Conservation (phyloP, 192 early-diverging fungal genomes). For the Coemansia sp. region DNA sequence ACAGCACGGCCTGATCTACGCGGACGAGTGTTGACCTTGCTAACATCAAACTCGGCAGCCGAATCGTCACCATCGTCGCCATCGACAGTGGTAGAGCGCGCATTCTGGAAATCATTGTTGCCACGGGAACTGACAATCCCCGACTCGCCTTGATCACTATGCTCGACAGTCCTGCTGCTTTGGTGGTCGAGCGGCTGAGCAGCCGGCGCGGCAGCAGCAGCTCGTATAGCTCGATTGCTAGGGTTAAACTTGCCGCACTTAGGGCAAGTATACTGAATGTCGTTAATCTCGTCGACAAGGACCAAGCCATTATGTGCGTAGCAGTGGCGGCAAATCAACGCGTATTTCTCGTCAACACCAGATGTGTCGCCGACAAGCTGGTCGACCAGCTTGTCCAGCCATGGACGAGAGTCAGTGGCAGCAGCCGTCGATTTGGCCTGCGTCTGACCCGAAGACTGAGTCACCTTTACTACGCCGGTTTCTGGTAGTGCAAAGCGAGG, state of each 20-base stretch:
- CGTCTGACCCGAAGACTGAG: conserved; percentile 19
- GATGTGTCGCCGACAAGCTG: conserved; percentile 88
- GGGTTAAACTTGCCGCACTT: conserved; percentile 59
- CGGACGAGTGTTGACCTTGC: background rate
- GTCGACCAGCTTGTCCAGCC: conserved; percentile 94
- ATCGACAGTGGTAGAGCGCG: background rate
- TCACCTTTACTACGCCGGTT: conserved; percentile 34
- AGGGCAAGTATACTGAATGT: conserved; percentile 62
- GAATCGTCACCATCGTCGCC: background rate
- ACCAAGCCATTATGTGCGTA: conserved; percentile 93
- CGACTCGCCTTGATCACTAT: background rate
- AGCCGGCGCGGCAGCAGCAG: conserved; percentile 11
- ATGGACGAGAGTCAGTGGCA: conserved; percentile 48
- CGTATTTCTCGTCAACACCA: conserved; percentile 87
- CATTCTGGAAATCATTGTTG: background rate
- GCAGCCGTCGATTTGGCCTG: background rate
- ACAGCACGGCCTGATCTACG: background rate
- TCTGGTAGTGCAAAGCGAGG: conserved; percentile 8
- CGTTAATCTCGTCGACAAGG: conserved; percentile 77
- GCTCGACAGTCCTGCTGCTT: background rate
- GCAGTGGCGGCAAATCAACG: conserved; percentile 90
- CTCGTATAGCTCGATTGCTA: conserved; percentile 21
- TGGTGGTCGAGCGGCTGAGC: conserved; percentile 12
- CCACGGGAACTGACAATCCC: background rate
- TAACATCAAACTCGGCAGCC: background rate